A percentile compares a stretch with the other conserved stretches of the same genome.
These are phyloP conservation scores for Didymella glomerata DNA, from an alignment of 2,329 filamentous ascomycete species.

Conservation along the genomic window DNA sequence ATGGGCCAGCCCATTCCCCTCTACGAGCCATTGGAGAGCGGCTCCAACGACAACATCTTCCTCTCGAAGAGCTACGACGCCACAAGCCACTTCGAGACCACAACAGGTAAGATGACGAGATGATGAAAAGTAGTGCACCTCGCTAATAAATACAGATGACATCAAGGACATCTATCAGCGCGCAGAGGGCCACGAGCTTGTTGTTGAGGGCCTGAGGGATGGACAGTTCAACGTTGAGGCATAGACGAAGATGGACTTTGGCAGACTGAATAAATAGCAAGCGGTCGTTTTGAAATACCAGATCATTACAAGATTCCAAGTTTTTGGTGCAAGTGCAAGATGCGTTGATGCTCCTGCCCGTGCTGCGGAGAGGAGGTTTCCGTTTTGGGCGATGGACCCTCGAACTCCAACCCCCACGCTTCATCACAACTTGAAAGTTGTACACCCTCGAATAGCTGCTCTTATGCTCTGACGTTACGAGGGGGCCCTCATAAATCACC, in stretches of 20 bases:
- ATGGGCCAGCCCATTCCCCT: constrained; percentile 92
- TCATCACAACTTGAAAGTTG: not conserved
- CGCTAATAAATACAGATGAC: constrained; percentile 71
- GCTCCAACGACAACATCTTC: constrained; percentile 88
- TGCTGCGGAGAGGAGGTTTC: constrained; percentile 18
- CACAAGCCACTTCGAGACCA: constrained; percentile 96
- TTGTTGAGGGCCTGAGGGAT: constrained; percentile 86
- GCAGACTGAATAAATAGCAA: constrained; percentile 18
- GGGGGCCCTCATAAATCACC: not conserved
- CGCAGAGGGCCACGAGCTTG: constrained; percentile 82
- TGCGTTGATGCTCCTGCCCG: not conserved
- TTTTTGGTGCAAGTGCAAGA: not conserved
- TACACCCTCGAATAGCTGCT: not conserved
- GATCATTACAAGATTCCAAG: constrained; percentile 6
- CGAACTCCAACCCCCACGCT: constrained; percentile 11
- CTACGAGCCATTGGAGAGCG: constrained; percentile 87
- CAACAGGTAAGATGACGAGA: constrained; percentile 62
- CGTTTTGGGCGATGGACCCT: constrained; percentile 19
- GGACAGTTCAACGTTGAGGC: constrained; percentile 73
- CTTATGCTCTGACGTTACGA: not conserved
- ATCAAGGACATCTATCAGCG: constrained; percentile 92
- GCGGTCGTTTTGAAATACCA: constrained; percentile 25
- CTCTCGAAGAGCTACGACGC: constrained; percentile 99
- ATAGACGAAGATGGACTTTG: constrained; percentile 26
- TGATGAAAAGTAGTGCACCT: not conserved